Conservation (phyloP, 352 stramenopile genomes). For the Pelagophyceae sp. region DNA sequence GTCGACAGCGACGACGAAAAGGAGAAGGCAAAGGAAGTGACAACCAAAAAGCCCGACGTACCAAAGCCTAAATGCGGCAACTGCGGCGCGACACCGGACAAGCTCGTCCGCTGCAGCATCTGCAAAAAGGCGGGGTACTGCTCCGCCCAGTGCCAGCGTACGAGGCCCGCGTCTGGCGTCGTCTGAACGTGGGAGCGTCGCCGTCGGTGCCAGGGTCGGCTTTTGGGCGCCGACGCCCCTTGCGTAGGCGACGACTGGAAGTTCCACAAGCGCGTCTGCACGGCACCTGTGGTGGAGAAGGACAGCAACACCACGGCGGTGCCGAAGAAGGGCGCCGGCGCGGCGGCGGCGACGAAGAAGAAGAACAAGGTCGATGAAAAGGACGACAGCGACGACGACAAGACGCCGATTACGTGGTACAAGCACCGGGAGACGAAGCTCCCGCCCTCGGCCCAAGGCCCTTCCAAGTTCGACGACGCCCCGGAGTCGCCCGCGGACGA, state of each 20-base stretch:
- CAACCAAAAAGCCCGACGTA: neutral
- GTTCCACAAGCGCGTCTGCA: constrained; percentile 16
- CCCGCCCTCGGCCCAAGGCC: neutral
- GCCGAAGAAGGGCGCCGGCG: neutral
- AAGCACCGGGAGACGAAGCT: constrained; percentile 20
- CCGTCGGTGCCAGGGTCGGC: too few species aligned
- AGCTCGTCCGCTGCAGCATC: neutral
- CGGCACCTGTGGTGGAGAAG: neutral
- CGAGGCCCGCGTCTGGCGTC: too few species aligned
- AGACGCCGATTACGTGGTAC: constrained; percentile 7
- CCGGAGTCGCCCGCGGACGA: neutral
- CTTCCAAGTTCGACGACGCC: neutral
- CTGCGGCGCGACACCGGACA: neutral
- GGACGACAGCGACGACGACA: constrained; percentile 2
- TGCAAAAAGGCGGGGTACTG: constrained; percentile 12
- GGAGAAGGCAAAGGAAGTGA: neutral
- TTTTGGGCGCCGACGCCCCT: too few species aligned
- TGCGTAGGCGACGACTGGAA: neutral
- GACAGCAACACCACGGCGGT: neutral
- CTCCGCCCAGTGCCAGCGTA: neutral
- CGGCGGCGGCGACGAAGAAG: neutral
- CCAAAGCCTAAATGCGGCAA: neutral
- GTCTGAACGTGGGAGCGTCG: too few species aligned
- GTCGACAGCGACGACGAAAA: neutral
- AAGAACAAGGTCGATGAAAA: neutral